Conservation (phyloP, 2,329 filamentous ascomycete genomes). For the Stagonosporopsis tanaceti region DNA sequence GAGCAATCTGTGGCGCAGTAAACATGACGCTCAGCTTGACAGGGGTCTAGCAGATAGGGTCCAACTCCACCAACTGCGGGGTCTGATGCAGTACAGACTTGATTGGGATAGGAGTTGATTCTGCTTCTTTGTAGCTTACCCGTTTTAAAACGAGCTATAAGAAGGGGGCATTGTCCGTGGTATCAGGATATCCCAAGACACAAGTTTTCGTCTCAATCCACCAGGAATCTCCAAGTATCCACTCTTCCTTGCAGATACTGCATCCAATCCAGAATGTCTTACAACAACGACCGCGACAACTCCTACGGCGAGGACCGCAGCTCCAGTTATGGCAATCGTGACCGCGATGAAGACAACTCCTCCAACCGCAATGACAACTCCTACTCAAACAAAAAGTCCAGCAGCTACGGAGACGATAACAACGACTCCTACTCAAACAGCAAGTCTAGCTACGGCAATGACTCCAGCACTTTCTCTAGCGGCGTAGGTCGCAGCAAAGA, state of each 20-base stretch:
- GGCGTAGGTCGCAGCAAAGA: constrained; percentile 15
- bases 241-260: not conserved
- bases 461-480: constrained; percentile 3
- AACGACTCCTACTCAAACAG: constrained; percentile 10
- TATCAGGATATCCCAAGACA: not conserved
- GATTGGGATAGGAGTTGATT: not conserved
- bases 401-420: constrained; percentile 9
- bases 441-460: constrained; percentile 12
- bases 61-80: constrained; percentile 21
- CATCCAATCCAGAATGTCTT: constrained; percentile 28
- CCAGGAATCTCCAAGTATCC: not conserved
- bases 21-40: constrained; percentile 15
- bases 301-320: constrained; percentile 27
- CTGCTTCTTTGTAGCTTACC: constrained; percentile 4
- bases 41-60: constrained; percentile 12
- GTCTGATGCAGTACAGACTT: constrained; percentile 9
- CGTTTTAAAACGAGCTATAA: constrained; percentile 2
- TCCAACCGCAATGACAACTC: constrained; percentile 26
- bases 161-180: not conserved
- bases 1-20: constrained; percentile 20
- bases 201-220: not conserved
- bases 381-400: constrained; percentile 10
- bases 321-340: constrained; percentile 26
- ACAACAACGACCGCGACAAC: constrained; percentile 35
- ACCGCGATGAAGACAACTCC: constrained; percentile 25